These are phyloP conservation scores for Phytophthora pini DNA, from an alignment of 352 stramenopile genomes.

Conservation along the genomic window DNA sequence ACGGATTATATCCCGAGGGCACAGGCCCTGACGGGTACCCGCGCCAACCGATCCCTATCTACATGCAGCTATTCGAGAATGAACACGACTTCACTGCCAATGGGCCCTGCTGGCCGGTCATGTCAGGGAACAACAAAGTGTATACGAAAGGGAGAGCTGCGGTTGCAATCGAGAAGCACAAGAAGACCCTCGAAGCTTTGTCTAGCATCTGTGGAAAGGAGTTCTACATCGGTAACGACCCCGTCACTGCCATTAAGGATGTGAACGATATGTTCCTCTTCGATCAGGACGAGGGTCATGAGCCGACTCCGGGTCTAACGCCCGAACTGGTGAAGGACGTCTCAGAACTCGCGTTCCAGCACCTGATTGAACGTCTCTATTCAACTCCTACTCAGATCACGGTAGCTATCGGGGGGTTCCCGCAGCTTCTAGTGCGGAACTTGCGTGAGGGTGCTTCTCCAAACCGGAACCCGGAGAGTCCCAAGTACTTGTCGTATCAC, in stretches of 20 bases:
- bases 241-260: conserved; percentile 74
- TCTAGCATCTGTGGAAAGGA: conserved; percentile 54
- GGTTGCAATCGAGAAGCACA: conserved; percentile 50
- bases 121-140: conserved; percentile 56
- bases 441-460: conserved; percentile 52
- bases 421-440: conserved; percentile 66
- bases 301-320: conserved; percentile 54
- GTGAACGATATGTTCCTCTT: conserved; percentile 80
- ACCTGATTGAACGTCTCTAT: conserved; percentile 79
- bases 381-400: conserved; percentile 71
- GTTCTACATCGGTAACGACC: conserved; percentile 54
- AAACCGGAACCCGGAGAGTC: conserved; percentile 36
- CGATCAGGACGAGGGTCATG: conserved; percentile 64
- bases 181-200: conserved; percentile 42
- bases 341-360: conserved; percentile 68
- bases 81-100: conserved; percentile 83
- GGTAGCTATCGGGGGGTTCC: conserved; percentile 72
- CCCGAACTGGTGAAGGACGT: conserved; percentile 54
- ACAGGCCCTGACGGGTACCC: conserved; percentile 62
- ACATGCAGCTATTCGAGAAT: conserved; percentile 83
- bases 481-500: conserved; percentile 85
- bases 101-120: conserved; percentile 65
- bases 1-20: conserved; percentile 74
- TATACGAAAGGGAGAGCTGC: conserved; percentile 51
- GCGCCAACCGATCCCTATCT: conserved; percentile 74